Evolutionary conservation across 1,284 basidiomycete species (phyloP), one percentile per base, ranked within the genome.

Genomic region (Apiotrichum brassicae): DNA sequence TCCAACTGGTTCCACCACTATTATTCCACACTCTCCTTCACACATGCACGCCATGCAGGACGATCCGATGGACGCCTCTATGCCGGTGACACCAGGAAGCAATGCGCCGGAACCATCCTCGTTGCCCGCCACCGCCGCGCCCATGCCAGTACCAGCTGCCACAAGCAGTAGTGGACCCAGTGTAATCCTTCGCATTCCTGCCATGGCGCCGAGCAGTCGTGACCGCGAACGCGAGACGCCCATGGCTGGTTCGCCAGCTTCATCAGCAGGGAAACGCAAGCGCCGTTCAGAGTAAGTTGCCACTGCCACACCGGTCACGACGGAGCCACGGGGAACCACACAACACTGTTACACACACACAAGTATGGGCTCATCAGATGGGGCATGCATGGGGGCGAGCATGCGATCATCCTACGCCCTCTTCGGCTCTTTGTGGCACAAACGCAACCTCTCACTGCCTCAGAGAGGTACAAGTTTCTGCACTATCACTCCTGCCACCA

Each of bases 241-340:
- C 26, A 30, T 22, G 28, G 40, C 20, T 6, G 40, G 32, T 14
- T 42, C 40, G 19, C 30, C 33, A 14, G 41, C 32, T 1, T 38
- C 43, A 3, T 46, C 47, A 5, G 50, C 25, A 4, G 51, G 54
- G 38, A 56, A 56, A 36, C 54, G 54, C 42, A 56, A 56, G 39
- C 54, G 54, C 26, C 54, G 54, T 22, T 38, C 41, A 34, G 54
- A 56, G 54, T 56, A 41, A 34, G 54, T 44, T 26, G 43, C 43
- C 36, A 44, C 43, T 42, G 40, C 40, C 47, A 48, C 40, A 33
- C 45, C 12, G 19, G 16, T 34, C 35, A 30, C 9, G 28, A 14
- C 9, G 28, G 35, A 44, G 19, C n/a, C 25, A 26, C 24, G 6
- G 32, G 13, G 19, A 18, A 35, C 30, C 13, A 35, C 42, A 43